Percentiles rank a stretch among this genome's conserved stretches.
Conservation (phyloP, 2,329 filamentous ascomycete species). For the Bipolaris sorokiniana region DNA sequence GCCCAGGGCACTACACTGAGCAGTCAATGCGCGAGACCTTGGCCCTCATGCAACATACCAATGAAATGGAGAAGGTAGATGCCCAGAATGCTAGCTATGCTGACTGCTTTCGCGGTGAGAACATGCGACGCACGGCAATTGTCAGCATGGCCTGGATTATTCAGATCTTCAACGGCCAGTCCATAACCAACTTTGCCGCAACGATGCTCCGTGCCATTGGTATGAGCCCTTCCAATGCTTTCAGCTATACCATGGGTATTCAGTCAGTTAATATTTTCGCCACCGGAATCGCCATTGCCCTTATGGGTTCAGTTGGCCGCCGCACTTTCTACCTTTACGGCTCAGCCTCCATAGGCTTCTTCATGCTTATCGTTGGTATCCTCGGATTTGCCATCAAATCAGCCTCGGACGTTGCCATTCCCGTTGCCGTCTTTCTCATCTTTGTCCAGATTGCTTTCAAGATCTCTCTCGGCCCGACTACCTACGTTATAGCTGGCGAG, state of each 20-base stretch:
- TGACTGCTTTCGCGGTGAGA: conserved; percentile 76
- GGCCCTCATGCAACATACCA: conserved; percentile 86
- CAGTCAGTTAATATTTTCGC: conserved; percentile 71
- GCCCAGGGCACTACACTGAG: conserved; percentile 66
- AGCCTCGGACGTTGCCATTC: conserved; percentile 19
- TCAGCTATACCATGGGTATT: conserved; percentile 56
- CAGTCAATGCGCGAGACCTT: conserved; percentile 58
- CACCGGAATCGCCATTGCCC: conserved; percentile 75
- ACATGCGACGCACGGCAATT: conserved; percentile 63
- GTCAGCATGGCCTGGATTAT: conserved; percentile 55
- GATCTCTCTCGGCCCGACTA: conserved; percentile 73
- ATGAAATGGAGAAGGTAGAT: conserved; percentile 73
- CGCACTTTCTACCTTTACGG: conserved; percentile 53
- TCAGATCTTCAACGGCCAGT: conserved; percentile 39
- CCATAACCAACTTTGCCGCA: conserved; percentile 37
- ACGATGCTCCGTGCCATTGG: conserved; percentile 52
- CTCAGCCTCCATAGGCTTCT: conserved; percentile 12
- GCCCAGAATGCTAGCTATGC: conserved; percentile 69
- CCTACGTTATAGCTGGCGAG: conserved; percentile 83
- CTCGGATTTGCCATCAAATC: conserved; percentile 17
- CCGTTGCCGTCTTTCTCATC: conserved; percentile 21
- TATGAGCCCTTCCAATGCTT: conserved; percentile 42
- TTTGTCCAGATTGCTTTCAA: conserved; percentile 24
- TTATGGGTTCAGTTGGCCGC: conserved; percentile 79
- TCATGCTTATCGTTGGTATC: conserved; percentile 17